A percentile compares a stretch with the other conserved stretches of the same genome.
These are phyloP conservation scores for Aureobasidium namibiae DNA, from an alignment of 2,329 filamentous ascomycete genomes.

Conservation along the genomic window DNA sequence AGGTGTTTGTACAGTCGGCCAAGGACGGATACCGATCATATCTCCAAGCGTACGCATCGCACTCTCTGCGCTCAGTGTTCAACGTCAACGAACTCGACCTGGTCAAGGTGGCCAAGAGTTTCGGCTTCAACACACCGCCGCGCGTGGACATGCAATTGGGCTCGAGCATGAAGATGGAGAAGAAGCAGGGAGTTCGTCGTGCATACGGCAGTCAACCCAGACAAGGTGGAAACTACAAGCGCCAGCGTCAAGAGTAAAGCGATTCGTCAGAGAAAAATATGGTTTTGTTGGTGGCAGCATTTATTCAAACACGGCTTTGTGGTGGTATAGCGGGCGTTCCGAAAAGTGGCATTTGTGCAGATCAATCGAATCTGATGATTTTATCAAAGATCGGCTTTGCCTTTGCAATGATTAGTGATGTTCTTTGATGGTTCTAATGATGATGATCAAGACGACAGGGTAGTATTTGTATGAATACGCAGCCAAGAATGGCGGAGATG, in stretches of 20 bases:
- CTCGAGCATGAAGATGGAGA: constrained; percentile 65
- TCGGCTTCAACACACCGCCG: constrained; percentile 70
- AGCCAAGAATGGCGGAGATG: constrained; percentile 2
- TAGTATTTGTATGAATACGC: background rate
- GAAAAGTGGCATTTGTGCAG: constrained; percentile 6
- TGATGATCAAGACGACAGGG: background rate
- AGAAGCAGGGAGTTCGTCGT: constrained; percentile 54
- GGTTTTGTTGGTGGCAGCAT: background rate
- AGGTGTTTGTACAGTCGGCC: constrained; percentile 40
- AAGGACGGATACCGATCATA: constrained; percentile 79
- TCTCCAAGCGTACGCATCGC: constrained; percentile 88
- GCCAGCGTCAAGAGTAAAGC: constrained; percentile 5
- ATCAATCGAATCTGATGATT: background rate
- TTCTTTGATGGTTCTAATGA: background rate
- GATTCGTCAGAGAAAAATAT: background rate
- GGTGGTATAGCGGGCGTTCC: constrained; percentile 12
- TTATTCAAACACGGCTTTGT: background rate
- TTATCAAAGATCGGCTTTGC: background rate
- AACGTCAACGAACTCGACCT: constrained; percentile 76
- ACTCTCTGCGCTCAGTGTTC: constrained; percentile 74
- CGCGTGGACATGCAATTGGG: constrained; percentile 72
- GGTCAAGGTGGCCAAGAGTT: constrained; percentile 75
- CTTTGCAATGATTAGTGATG: background rate
- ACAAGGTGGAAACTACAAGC: constrained; percentile 34
- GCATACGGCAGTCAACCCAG: constrained; percentile 72